Percentiles rank a stretch among this genome's conserved stretches.
These are phyloP conservation scores for Triadica sebifera DNA, from an alignment of 345 rosid genomes.

Conservation along the genomic window DNA sequence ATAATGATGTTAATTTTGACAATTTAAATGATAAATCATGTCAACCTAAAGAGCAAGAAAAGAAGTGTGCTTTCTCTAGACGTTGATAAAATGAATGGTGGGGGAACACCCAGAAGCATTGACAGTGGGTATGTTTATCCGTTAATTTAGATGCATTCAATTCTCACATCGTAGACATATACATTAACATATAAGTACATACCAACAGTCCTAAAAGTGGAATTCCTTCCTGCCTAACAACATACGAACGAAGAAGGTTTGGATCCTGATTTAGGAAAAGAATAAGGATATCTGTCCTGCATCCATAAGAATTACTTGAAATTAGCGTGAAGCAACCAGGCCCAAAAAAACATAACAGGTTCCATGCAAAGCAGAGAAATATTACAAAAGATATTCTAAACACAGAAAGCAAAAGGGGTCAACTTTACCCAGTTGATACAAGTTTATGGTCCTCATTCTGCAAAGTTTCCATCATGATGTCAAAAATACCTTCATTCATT, in stretches of 20 bases:
- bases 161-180: not conserved
- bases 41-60: not conserved
- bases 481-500: constrained; percentile 71
- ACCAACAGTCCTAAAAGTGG: constrained; percentile 90
- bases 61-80: not conserved
- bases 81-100: not conserved
- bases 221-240: constrained; percentile 63
- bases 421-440: constrained; percentile 77
- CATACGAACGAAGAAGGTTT: constrained; percentile 70
- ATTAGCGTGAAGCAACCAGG: constrained; percentile 19
- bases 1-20: not conserved
- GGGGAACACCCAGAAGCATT: too few species aligned
- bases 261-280: constrained; percentile 78
- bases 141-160: not conserved
- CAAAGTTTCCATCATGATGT: constrained; percentile 63
- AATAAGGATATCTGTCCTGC: constrained; percentile 91
- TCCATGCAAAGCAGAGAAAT: not conserved
- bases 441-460: constrained; percentile 73
- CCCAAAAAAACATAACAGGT: not conserved
- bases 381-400: not conserved
- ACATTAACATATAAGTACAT: constrained; percentile 18
- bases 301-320: constrained; percentile 43
- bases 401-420: constrained; percentile 15
- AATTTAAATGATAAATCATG: not conserved
- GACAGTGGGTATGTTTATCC: not conserved